A percentile compares a stretch with the other conserved stretches of the same genome.
phyloP scores from a whole-genome alignment of 306 rosid genomes.

The Astragalus glycyphyllos region DNA sequence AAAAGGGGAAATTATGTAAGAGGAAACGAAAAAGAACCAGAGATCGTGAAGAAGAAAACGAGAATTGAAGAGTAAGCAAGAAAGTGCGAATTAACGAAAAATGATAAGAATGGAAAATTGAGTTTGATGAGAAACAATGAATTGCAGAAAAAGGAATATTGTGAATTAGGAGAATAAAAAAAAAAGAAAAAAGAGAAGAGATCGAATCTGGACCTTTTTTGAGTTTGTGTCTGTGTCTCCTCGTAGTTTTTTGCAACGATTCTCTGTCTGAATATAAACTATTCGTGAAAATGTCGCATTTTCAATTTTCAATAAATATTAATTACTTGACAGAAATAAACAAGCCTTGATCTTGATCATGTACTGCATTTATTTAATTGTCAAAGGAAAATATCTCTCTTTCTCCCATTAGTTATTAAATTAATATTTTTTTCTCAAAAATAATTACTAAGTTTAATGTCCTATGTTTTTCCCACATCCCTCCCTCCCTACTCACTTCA shows the following conservation, averaged over 20 bases:
- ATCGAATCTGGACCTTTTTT: conserved; percentile 49
- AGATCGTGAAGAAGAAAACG: conserved; percentile 35
- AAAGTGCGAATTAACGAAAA: conserved; percentile 1
- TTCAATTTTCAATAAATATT: not conserved
- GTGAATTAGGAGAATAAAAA: not conserved
- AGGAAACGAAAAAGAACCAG: conserved; percentile 29
- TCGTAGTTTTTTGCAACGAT: conserved; percentile 12
- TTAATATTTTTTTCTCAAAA: too few species aligned
- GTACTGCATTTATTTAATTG: not conserved
- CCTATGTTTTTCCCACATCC: too few species aligned
- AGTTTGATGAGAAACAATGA: conserved; percentile 16
- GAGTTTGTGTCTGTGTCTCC: conserved; percentile 51
- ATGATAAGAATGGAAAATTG: not conserved
- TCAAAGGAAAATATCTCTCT: not conserved
- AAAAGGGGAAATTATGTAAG: not conserved
- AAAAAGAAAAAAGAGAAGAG: not conserved
- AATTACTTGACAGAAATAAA: not conserved
- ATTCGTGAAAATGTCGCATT: conserved; percentile 13
- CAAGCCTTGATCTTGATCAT: not conserved
- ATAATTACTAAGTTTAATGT: too few species aligned
- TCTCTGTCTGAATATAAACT: conserved; percentile 8
- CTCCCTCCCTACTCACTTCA: too few species aligned
- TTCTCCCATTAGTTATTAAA: not conserved
- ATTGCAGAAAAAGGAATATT: not conserved
- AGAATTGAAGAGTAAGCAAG: conserved; percentile 2